Percentiles rank a stretch among this genome's conserved stretches.
These are phyloP conservation scores for Arachis stenosperma DNA, from an alignment of 306 rosid genomes.

Conservation along the genomic window DNA sequence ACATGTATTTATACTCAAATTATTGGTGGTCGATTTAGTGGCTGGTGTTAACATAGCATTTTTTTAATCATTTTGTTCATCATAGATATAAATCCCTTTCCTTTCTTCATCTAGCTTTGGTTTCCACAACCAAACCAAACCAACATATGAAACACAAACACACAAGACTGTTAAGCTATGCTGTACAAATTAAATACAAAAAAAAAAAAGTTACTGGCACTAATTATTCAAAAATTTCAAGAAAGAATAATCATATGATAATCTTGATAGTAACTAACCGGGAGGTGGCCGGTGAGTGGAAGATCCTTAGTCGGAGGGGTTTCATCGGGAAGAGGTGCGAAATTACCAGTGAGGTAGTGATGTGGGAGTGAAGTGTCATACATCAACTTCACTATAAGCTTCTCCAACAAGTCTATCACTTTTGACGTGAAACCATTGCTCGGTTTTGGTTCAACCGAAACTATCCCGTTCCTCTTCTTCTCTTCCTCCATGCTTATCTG, in stretches of 20 bases:
- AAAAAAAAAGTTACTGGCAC: background rate
- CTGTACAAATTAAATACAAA: no score
- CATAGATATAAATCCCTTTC: background rate
- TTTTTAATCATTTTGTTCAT: background rate
- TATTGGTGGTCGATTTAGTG: no score
- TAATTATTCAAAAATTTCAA: no score
- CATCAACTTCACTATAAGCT: conserved; percentile 67
- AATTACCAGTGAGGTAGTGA: conserved; percentile 79
- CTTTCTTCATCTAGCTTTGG: background rate
- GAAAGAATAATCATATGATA: background rate
- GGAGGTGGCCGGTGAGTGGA: conserved; percentile 66
- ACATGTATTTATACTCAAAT: no score
- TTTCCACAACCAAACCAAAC: conserved; percentile 18
- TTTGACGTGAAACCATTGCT: conserved; percentile 64
- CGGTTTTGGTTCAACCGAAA: conserved; percentile 73
- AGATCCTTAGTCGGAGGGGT: conserved; percentile 81
- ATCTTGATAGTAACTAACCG: conserved; percentile 50
- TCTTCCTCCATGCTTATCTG: conserved; percentile 34
- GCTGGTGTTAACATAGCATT: no score
- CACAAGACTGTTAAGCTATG: no score
- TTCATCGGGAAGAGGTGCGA: conserved; percentile 75
- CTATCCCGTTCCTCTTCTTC: conserved; percentile 37
- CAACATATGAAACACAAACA: background rate
- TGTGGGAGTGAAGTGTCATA: conserved; percentile 67
- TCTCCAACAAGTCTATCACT: conserved; percentile 67